Conservation (phyloP, 768 basidiomycete species). For the Hemileccinum rubropunctum region DNA sequence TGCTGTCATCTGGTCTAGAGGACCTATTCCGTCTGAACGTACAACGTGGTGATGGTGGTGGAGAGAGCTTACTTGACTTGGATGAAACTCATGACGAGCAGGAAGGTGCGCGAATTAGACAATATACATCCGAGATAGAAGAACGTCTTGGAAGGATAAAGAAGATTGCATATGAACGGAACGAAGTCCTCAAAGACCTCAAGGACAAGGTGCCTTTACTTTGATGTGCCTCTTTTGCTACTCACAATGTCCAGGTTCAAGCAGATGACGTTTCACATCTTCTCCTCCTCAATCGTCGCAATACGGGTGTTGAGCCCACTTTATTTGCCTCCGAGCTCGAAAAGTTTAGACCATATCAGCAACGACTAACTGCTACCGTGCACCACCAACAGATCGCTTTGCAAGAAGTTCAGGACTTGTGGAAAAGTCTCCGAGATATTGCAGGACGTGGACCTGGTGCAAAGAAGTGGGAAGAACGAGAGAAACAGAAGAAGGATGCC, state of each 20-base stretch:
- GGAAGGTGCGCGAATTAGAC: conserved; percentile 65
- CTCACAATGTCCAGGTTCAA: conserved; percentile 65
- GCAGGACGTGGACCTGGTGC: conserved; percentile 77
- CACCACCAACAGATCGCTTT: conserved; percentile 72
- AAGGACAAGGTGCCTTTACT: conserved; percentile 78
- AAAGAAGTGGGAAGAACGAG: conserved; percentile 77
- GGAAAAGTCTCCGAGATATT: conserved; percentile 70
- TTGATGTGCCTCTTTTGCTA: background rate
- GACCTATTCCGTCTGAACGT: conserved; percentile 58
- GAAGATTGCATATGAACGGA: conserved; percentile 82
- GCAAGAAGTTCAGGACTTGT: conserved; percentile 70
- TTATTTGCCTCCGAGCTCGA: conserved; percentile 93
- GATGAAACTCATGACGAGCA: conserved; percentile 67
- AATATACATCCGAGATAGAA: conserved; percentile 71
- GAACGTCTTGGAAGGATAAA: conserved; percentile 73
- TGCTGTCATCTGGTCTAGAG: conserved; percentile 61
- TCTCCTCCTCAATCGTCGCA: conserved; percentile 85
- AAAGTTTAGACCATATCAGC: conserved; percentile 92
- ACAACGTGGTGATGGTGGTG: conserved; percentile 34
- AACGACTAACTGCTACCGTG: conserved; percentile 73
- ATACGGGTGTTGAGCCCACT: conserved; percentile 76
- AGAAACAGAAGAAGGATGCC: conserved; percentile 74
- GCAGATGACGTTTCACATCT: conserved; percentile 95
- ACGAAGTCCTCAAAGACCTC: conserved; percentile 86
- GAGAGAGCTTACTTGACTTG: conserved; percentile 64